Base-by-base conservation (phyloP, 129 eudicot species). In the Artemisia annua region DNA sequence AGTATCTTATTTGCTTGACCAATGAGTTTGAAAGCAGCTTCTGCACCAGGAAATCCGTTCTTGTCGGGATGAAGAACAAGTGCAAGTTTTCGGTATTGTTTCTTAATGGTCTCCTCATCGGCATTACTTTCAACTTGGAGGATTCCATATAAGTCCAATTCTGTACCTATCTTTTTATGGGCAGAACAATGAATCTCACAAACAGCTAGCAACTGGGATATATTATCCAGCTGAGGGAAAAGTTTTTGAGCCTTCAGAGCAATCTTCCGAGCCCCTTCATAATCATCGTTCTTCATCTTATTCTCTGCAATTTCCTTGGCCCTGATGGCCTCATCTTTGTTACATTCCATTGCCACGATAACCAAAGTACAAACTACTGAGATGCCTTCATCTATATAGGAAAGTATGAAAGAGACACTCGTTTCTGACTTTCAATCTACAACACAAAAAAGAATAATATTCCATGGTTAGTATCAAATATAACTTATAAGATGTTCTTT, bases 111-210 rank as follows among this genome's bases (percentile, higher is more conserved):
- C 13, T 51, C 69, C 32, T 85, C 97, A 79, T 94, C 98, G 13
- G 96, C 85, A 53, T 74, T 26, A 48, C 66, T 83, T 24, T 86
- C 97, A 64, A 88, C 80, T 83, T 88, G 92, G 75, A 94, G 98
- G 22, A 94, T 90, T 22, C 85, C 87, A 79, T 94, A 94, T 77
- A 92, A 72, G 80, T 90, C 98, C 65, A 66, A 80, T 58, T 79
- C 85, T 57, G 69, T 16, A 44, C 86, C 87, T 49, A 85, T 65
- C 66, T 60, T 80, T 43, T 44, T 90, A 56, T 81, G 71, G 11
- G 98, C 89, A 28, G 97, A 81, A 77, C 92, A 87, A 66, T 89
- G 97, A 63, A 93, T 97, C 53, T 90, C 90, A 78, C 98, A 94
- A 46, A 90, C 88, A 17, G 88, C 80, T 57, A 94, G 53, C 69